phyloP scores from a whole-genome alignment of 495 filamentous ascomycete species.

The Terfezia claveryi region DNA sequence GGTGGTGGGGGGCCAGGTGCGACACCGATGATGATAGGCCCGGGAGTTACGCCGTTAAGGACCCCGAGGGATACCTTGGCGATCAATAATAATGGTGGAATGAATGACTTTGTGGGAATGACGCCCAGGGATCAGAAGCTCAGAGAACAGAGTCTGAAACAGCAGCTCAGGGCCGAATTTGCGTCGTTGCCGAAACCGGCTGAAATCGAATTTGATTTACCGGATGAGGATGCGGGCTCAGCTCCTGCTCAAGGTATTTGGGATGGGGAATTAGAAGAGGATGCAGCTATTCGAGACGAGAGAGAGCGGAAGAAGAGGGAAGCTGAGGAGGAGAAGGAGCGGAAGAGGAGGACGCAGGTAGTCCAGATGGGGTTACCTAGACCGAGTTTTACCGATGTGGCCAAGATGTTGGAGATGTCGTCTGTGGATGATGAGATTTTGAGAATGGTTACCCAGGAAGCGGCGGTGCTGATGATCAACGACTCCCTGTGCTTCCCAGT shows the following conservation, averaged over 20 bases:
- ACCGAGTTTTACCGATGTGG: constrained; percentile 48
- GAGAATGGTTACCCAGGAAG: constrained; percentile 33
- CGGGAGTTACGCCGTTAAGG: constrained; percentile 68
- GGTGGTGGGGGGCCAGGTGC: constrained; percentile 57
- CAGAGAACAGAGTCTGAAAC: constrained; percentile 45
- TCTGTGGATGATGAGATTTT: constrained; percentile 32
- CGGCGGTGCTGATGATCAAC: constrained; percentile 53
- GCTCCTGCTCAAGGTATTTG: constrained; percentile 22
- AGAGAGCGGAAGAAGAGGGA: constrained; percentile 45
- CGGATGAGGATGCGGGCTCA: constrained; percentile 42
- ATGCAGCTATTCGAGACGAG: constrained; percentile 62
- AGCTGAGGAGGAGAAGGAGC: constrained; percentile 51
- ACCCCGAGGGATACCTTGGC: constrained; percentile 80
- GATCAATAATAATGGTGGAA: constrained; percentile 47
- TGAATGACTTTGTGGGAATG: constrained; percentile 40
- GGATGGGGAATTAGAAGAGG: constrained; percentile 36
- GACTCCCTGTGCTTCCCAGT: constrained; percentile 59
- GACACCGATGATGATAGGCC: constrained; percentile 55
- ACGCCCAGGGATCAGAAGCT: constrained; percentile 61
- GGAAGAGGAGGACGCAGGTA: constrained; percentile 67
- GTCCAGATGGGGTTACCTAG: constrained; percentile 68
- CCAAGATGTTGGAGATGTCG: constrained; percentile 23
- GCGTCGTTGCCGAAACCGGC: constrained; percentile 63
- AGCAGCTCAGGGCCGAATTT: constrained; percentile 49
- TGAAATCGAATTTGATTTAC: constrained; percentile 74